Evolutionary conservation across 768 basidiomycete genomes (phyloP), one percentile per base, ranked within the genome.

Genomic region (Auricularia sp.): DNA sequence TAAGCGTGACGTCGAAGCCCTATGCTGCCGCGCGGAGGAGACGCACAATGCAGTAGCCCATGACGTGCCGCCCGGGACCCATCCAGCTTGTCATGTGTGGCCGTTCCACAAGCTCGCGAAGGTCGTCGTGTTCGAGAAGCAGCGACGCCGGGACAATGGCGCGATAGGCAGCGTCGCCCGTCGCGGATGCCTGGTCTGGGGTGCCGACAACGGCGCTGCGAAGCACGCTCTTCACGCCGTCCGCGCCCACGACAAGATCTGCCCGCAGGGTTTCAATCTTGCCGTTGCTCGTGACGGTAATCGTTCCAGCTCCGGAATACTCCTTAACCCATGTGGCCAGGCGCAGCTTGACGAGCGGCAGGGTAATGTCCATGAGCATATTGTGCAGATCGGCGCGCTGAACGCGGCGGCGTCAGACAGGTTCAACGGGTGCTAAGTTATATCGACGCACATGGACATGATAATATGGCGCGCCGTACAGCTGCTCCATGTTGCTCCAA

Each of bases 121-220:
- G 75, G 5, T 83, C 82, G 0, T 82, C 82, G 66, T 88, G 83
- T 10, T 71, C 68, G 11, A 83, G 64, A 70, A 87, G 74, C 1
- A 74, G 58, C 43, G 70, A 74, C 0, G 83, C 76, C 2, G 81
- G 75, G 42, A 87, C 74, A 35, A 80, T 74, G 3, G 83, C 82
- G 61, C 86, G 79, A 68, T 85, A 87, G 0, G 84, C 86, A 0
- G 83, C 81, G 68, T 88, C 85, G 0, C 85, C 87, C 0, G 87
- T 87, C 3, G 83, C 77, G 8, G 68, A 67, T 0, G 78, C 78
- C 0, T 81, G 76, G 39, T 77, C 76, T 53, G 79, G 76, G 0
- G 73, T 73, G 0, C 78, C 78, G 0, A 83, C 79, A n/a, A 85
- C 78, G 39, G 82, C 77, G 36, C 80, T 74, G 1, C 81, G 80